Evolutionary conservation across 2,329 filamentous ascomycete species (phyloP), one percentile per base, ranked within the genome.

Genomic region (Sporothrix euskadiensis): DNA sequence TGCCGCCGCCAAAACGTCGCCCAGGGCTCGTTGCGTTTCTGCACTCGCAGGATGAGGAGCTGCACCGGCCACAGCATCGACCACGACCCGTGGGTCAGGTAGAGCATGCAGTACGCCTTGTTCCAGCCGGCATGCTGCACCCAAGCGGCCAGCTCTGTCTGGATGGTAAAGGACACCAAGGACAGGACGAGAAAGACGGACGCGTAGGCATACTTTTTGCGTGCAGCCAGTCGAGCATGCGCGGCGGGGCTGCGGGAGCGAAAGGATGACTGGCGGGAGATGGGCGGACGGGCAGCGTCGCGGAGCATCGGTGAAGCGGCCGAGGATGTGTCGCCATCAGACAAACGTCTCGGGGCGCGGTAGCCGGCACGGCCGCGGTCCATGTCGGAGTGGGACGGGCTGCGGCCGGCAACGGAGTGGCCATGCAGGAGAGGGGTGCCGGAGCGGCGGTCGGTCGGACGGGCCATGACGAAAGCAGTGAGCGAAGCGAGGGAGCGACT

Each of bases 71-170:
- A 99, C 32, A 99, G 87, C 68, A 98, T 83, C 10, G 91, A 82
- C 96, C 96, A 99, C 1, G 94, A 97, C 72, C 95, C 92, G 83
- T 99, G 96, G 12, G 96, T 99, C 77, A 99, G 87, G 83, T 97
- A 98, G 86, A 99, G 89, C 96, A 99, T 99, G 85, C 94, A 97
- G 84, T 98, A 99, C n/a, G 96, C 93, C 85, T 99, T 99, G 83
- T 97, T 89, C 96, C 96, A 99, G 76, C 92, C 90, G 76, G 96
- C 90, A 81, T 95, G 91, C 84, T 98, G 95, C 75, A 99, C 96
- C 83, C 98, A 94, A 10, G 97, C 91, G 12, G 94, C 95, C 71
- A 97, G 94, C 85, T 98, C 95, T 3, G 96, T 98, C 87, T 99
- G 96, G 6, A 97, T 85, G 66, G 94, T 93, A 81, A 99, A 99